phyloP scores from a whole-genome alignment of 495 filamentous ascomycete species.

The Penicillium coprophilum region DNA sequence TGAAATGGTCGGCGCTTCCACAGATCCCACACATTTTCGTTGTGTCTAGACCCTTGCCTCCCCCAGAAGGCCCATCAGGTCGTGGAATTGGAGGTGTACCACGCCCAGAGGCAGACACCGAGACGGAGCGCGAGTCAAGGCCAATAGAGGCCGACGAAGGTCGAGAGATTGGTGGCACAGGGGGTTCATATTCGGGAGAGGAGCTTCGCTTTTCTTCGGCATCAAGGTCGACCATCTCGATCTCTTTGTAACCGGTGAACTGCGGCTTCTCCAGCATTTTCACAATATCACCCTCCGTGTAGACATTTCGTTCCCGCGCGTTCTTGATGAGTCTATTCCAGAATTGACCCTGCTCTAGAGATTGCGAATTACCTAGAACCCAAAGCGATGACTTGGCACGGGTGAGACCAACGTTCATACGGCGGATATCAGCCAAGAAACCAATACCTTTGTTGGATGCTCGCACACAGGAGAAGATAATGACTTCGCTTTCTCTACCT shows the following conservation, averaged over 20 bases:
- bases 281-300: conserved; percentile 68
- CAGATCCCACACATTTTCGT: conserved; percentile 45
- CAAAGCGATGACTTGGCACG: conserved; percentile 93
- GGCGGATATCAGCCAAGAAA: conserved; percentile 95
- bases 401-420: conserved; percentile 99
- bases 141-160: conserved; percentile 28
- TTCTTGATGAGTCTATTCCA: conserved; percentile 85
- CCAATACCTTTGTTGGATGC: conserved; percentile 91
- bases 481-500: conserved; percentile 92
- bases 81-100: conserved; percentile 25
- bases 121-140: conserved; percentile 26
- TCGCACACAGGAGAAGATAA: conserved; percentile 98
- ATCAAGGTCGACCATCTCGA: conserved; percentile 49
- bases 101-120: conserved; percentile 29
- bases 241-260: conserved; percentile 45
- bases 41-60: conserved; percentile 45
- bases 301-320: conserved; percentile 69
- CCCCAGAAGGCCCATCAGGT: conserved; percentile 46
- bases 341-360: conserved; percentile 81
- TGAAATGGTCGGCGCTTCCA: conserved; percentile 50
- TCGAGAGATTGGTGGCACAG: conserved; percentile 24
- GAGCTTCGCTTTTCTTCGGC: conserved; percentile 5
- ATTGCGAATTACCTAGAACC: conserved; percentile 88
- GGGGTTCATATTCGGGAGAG: conserved; percentile 17
- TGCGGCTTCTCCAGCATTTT: conserved; percentile 51